A percentile compares a stretch with the other conserved stretches of the same genome.
These are phyloP conservation scores for Kappamyces sp. DNA, from an alignment of 192 early-diverging fungal species.

Conservation along the genomic window DNA sequence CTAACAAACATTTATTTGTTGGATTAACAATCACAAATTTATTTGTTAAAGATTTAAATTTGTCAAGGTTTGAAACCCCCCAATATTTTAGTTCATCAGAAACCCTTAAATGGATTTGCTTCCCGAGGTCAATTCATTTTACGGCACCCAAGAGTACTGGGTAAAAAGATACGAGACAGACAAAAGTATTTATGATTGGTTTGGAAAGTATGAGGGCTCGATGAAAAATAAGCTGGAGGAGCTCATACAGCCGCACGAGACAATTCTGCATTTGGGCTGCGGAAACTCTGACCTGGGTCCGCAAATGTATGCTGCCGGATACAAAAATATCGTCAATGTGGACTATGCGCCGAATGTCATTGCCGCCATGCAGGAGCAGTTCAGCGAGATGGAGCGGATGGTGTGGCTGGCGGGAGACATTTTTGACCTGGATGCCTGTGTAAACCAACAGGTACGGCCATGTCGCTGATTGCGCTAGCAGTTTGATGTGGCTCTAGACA, in stretches of 20 bases:
- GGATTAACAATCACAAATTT: too few species aligned
- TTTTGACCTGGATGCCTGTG: slow-evolving; percentile 49
- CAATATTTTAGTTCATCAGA: too few species aligned
- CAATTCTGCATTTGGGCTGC: slow-evolving; percentile 79
- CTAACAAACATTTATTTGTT: too few species aligned
- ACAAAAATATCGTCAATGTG: slow-evolving; percentile 44
- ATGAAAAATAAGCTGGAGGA: slow-evolving; percentile 40
- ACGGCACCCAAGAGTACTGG: slow-evolving; percentile 76
- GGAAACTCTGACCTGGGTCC: slow-evolving; percentile 61
- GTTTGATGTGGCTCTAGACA: slow-evolving; percentile 78
- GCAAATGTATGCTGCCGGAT: slow-evolving; percentile 24
- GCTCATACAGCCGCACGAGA: slow-evolving; percentile 27
- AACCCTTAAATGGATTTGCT: too few species aligned
- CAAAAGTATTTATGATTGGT: slow-evolving; percentile 75
- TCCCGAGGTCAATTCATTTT: slow-evolving; percentile 16
- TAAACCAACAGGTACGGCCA: slow-evolving; percentile 10
- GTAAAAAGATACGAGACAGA: slow-evolving; percentile 52
- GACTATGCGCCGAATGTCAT: slow-evolving; percentile 78
- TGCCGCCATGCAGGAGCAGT: slow-evolving; percentile 61
- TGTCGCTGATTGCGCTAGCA: too few species aligned
- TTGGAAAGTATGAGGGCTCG: slow-evolving; percentile 71
- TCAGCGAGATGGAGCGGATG: slow-evolving; percentile 45
- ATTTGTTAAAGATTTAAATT: too few species aligned
- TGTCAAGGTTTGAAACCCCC: too few species aligned
- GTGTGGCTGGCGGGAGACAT: slow-evolving; percentile 54